Conservation (phyloP, 148 eudicot species). For the Beta vulgaris region DNA sequence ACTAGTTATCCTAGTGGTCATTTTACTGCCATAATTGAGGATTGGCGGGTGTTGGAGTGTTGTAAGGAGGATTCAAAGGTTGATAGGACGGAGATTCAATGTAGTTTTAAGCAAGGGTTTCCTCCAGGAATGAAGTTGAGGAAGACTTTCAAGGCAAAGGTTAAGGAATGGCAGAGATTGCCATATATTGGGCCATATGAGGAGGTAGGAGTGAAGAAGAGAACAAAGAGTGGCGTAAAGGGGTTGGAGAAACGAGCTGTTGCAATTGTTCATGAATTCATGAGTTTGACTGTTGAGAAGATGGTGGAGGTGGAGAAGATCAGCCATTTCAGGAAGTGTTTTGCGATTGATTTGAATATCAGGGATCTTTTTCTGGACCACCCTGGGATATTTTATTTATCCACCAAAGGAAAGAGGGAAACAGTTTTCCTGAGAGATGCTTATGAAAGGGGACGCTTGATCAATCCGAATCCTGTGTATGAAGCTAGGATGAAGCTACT, state of each 20-base stretch:
- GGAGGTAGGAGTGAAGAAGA: constrained; percentile 45
- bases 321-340: constrained; percentile 87
- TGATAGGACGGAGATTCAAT: constrained; percentile 59
- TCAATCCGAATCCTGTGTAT: constrained; percentile 71
- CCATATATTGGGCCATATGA: constrained; percentile 80
- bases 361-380: constrained; percentile 93
- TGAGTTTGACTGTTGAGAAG: constrained; percentile 92
- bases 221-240: constrained; percentile 49
- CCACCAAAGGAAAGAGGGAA: constrained; percentile 81
- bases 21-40: constrained; percentile 59
- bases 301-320: constrained; percentile 96
- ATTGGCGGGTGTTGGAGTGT: constrained; percentile 80
- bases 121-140: constrained; percentile 86
- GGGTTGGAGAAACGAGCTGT: constrained; percentile 78
- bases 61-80: constrained; percentile 61
- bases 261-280: constrained; percentile 87
- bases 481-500: constrained; percentile 80
- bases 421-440: constrained; percentile 90
- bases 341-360: constrained; percentile 82
- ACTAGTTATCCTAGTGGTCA: constrained; percentile 31
- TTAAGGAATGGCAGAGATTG: constrained; percentile 77
- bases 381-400: constrained; percentile 93
- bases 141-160: constrained; percentile 66
- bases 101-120: constrained; percentile 75
- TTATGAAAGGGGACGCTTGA: constrained; percentile 78